A percentile compares a stretch with the other conserved stretches of the same genome.
These are phyloP conservation scores for Penicillium sp. DNA, from an alignment of 2,329 filamentous ascomycete species.

Conservation along the genomic window DNA sequence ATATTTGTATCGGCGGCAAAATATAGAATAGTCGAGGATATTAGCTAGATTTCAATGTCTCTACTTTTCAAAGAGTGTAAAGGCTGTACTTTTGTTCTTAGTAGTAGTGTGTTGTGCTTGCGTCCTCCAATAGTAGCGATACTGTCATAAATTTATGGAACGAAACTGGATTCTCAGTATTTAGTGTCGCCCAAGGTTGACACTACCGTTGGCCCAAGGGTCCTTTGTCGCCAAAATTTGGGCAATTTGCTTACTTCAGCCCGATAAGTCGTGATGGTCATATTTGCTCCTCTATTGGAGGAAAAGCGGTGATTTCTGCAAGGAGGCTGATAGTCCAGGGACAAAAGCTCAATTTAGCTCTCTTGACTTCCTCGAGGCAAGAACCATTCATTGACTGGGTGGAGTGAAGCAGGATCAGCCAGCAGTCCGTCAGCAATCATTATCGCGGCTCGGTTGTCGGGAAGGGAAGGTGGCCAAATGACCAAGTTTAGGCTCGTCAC, in stretches of 20 bases:
- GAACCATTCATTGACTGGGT: background rate
- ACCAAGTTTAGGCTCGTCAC: slow-evolving; percentile 2
- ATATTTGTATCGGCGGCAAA: background rate
- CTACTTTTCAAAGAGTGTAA: background rate
- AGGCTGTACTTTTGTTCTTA: background rate
- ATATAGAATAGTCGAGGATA: background rate
- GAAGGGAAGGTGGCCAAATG: slow-evolving; percentile 15
- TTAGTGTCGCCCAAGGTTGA: background rate
- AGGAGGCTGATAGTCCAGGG: background rate
- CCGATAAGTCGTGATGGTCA: background rate
- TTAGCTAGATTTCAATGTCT: background rate
- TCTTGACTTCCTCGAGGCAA: background rate
- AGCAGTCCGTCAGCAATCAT: slow-evolving; percentile 6
- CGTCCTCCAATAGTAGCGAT: background rate
- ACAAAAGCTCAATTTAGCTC: background rate
- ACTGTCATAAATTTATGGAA: background rate
- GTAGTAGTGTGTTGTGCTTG: background rate
- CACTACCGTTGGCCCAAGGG: background rate
- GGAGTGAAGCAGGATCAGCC: slow-evolving; percentile 7
- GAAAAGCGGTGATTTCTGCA: background rate
- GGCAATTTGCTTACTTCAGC: background rate
- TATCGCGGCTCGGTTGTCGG: background rate
- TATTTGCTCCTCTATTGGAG: background rate
- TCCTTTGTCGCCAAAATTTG: background rate
- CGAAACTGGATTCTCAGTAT: background rate